Evolutionary conservation across 1,139 yeast genomes (phyloP), one percentile per base, ranked within the genome.

Genomic region (Scheffersomyces segobiensis): DNA sequence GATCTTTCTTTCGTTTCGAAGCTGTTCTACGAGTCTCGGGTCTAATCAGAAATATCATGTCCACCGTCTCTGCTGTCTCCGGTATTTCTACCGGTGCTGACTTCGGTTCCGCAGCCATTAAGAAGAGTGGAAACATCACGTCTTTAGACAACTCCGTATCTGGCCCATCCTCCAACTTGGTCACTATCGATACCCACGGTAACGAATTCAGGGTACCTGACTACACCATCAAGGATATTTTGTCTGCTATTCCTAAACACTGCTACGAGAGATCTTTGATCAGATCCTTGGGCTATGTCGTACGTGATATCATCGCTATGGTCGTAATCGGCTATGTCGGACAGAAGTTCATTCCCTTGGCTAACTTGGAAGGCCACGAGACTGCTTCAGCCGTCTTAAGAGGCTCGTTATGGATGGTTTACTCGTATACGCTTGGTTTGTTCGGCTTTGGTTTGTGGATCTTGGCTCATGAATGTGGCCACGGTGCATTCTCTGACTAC

Each of bases 401-500:
- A 67, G 81, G 83, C 60, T 74, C 75, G 8, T 82, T 84, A 56
- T 91, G 96, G 93, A 67, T 80, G 53, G 74, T 71, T 48, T 87
- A 82, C 59, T 71, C 78, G 54, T 74, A 75, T 65, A 67, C 73
- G 57, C 74, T 78, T 61, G 85, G 86, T 47, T 72, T 82, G 57
- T 76, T 81, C 60, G 81, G 79, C 12, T 83, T 86, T 49, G 89
- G 89, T 54, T 63, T 85, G 52, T 86, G 89, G 89, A 84, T 86
- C 57, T 69, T 86, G 71, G 88, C 88, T 52, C 89, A 85, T 67
- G 89, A 85, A 69, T 85, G 89, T 79, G 89, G 89, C 57, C 89
- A 85, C 68, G 85, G 82, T 67, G 88, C 88, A 17, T 85, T 85
- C 67, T 77, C 84, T 57, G 87, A 84, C 67, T 84, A 83, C 67